Percentiles rank a stretch among this genome's conserved stretches.
Evolutionary conservation across 108 stramenopile species (phyloP).

Genomic region (Fistulifera solaris): DNA sequence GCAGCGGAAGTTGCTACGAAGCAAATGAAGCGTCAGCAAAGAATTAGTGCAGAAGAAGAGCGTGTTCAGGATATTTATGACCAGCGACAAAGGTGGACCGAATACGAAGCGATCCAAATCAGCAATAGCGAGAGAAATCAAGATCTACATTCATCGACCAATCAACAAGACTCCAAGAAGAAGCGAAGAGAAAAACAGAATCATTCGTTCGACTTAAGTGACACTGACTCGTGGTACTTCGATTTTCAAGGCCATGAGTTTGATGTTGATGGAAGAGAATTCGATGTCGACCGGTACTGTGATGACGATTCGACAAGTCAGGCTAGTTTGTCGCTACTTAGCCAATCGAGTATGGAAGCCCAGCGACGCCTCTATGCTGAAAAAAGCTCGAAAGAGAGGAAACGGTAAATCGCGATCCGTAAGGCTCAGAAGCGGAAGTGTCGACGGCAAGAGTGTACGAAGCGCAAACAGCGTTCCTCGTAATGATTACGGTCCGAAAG

Average conservation of each 20-base stretch:
- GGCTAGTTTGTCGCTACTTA: constrained; percentile 19
- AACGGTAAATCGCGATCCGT: constrained; percentile 1
- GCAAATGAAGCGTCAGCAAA: constrained; percentile 10
- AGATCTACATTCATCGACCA: not conserved
- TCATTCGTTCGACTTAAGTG: constrained; percentile 7
- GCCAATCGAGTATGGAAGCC: constrained; percentile 10
- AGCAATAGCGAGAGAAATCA: not conserved
- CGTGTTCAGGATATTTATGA: constrained; percentile 20
- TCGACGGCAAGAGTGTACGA: no score
- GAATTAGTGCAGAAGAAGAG: constrained; percentile 21
- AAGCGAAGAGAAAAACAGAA: not conserved
- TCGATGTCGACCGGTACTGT: no score
- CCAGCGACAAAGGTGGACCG: constrained; percentile 22
- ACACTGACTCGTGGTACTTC: constrained; percentile 20
- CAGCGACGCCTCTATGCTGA: constrained; percentile 12
- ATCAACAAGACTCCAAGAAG: not conserved
- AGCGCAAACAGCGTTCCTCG: no score
- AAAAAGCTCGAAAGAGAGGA: constrained; percentile 7
- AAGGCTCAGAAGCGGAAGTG: no score
- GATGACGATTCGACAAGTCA: constrained; percentile 6
- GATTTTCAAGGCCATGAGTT: constrained; percentile 9
- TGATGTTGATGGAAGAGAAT: not conserved
- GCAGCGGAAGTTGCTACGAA: constrained; percentile 16
- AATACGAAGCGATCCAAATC: constrained; percentile 21
- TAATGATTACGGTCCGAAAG: no score